These are phyloP conservation scores for Phaseolus lunatus DNA, from an alignment of 306 rosid species.

Conservation along the genomic window DNA sequence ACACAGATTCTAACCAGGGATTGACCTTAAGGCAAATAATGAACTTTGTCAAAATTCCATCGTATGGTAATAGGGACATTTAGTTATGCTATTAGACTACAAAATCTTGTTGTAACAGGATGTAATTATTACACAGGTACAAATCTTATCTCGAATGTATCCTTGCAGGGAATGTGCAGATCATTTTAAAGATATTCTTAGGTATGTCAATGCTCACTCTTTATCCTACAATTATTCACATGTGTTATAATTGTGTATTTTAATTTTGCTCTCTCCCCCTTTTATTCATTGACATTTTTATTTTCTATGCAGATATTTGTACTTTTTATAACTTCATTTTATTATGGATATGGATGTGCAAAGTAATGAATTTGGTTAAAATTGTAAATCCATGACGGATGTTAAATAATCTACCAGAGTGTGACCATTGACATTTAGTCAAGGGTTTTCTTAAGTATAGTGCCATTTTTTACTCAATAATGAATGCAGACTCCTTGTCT, in stretches of 20 bases:
- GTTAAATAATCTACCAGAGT: background rate
- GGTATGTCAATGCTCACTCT: conserved; percentile 54
- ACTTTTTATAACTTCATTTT: conserved; percentile 11
- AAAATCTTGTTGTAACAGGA: conserved; percentile 31
- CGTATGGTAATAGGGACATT: conserved; percentile 18
- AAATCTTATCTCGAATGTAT: conserved; percentile 79
- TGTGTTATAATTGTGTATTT: conserved; percentile 29
- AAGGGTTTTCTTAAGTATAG: background rate
- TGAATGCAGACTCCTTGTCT: background rate
- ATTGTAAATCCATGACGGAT: conserved; percentile 15
- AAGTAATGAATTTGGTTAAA: background rate
- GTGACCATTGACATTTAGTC: background rate
- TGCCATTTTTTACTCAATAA: background rate
- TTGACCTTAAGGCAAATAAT: background rate
- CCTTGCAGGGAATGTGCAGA: conserved; percentile 96
- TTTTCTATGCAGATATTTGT: background rate
- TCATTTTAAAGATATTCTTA: conserved; percentile 84
- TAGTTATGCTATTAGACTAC: conserved; percentile 17
- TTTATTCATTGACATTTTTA: background rate
- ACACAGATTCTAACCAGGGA: conserved; percentile 6
- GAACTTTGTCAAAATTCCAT: background rate
- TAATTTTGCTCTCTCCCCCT: conserved; percentile 12
- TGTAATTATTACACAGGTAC: conserved; percentile 61
- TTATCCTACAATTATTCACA: background rate
- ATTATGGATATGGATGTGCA: background rate